These are phyloP conservation scores for Metschnikowia baotianmanensis DNA, from an alignment of 805 yeast species.

Conservation along the genomic window DNA sequence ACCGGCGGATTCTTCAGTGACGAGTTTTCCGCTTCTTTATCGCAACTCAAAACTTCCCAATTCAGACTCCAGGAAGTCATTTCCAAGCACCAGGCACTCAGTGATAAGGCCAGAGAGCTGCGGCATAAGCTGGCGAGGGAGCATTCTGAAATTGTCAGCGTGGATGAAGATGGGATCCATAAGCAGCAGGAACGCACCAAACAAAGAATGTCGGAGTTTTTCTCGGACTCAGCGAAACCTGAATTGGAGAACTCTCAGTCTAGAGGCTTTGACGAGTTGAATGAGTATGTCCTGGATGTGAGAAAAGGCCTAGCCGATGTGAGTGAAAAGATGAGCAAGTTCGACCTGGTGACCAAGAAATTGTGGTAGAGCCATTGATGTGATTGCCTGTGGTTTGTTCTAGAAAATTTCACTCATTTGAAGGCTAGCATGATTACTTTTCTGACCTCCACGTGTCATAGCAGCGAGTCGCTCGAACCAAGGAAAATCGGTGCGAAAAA, in stretches of 20 bases:
- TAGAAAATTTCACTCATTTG: too few relatives aligned
- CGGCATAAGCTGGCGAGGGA: slow-evolving; percentile 14
- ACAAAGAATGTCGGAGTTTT: slow-evolving; percentile 19
- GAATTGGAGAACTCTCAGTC: slow-evolving; percentile 25
- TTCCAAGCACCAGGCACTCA: slow-evolving; percentile 26
- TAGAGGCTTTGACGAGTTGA: slow-evolving; percentile 48
- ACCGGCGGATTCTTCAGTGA: slow-evolving; percentile 51
- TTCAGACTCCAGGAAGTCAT: slow-evolving; percentile 33
- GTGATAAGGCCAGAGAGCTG: slow-evolving; percentile 17
- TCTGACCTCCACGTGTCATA: too few relatives aligned
- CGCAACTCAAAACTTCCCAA: slow-evolving; percentile 58
- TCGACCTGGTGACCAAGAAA: slow-evolving; percentile 44
- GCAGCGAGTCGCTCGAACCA: too few relatives aligned
- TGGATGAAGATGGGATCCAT: slow-evolving; percentile 10
- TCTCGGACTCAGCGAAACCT: slow-evolving; percentile 14
- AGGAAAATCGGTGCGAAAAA: too few relatives aligned
- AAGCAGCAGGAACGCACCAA: slow-evolving; percentile 13
- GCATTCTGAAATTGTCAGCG: slow-evolving; percentile 4
- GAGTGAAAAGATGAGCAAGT: slow-evolving; percentile 47
- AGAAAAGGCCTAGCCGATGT: slow-evolving; percentile 49
- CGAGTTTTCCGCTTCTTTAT: slow-evolving; percentile 49
- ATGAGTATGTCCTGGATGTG: slow-evolving; percentile 49
- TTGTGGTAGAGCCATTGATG: slow-evolving; percentile 33
- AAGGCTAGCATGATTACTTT: too few relatives aligned
- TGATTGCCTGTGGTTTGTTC: too few relatives aligned